Conservation (phyloP, 2,329 filamentous ascomycete species). For the Polytolypa hystricis region DNA sequence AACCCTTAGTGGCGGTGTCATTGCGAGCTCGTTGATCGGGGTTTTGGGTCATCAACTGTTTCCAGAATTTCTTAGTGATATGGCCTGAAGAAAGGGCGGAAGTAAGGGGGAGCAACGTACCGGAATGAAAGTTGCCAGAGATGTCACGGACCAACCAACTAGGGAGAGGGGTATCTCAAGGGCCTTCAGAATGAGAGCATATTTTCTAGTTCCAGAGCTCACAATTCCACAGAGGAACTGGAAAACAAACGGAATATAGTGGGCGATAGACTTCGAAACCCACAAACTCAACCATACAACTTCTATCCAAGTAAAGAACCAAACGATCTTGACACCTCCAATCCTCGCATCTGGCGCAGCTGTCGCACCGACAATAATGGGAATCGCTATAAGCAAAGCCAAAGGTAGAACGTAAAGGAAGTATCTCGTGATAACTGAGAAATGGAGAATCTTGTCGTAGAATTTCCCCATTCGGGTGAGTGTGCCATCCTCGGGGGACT, state of each 20-base stretch:
- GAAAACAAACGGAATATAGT: slow-evolving; percentile 49
- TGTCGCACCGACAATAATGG: slow-evolving; percentile 52
- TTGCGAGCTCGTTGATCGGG: slow-evolving; percentile 22
- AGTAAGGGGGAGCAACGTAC: slow-evolving; percentile 20
- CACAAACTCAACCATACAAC: slow-evolving; percentile 54
- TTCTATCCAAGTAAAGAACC: slow-evolving; percentile 56
- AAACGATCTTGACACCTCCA: slow-evolving; percentile 45
- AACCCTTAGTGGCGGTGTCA: slow-evolving; percentile 29
- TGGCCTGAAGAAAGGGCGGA: background rate
- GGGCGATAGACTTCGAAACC: slow-evolving; percentile 49
- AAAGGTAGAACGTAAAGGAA: slow-evolving; percentile 52
- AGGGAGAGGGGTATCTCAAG: slow-evolving; percentile 52
- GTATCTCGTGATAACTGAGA: slow-evolving; percentile 53
- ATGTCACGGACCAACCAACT: slow-evolving; percentile 49
- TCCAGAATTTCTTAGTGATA: slow-evolving; percentile 5
- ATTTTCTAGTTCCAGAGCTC: slow-evolving; percentile 54
- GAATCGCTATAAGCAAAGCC: slow-evolving; percentile 47
- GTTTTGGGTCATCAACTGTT: slow-evolving; percentile 34
- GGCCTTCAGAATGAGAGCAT: slow-evolving; percentile 46
- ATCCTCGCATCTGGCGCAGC: slow-evolving; percentile 38
- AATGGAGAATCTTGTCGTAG: slow-evolving; percentile 51
- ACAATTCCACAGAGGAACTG: slow-evolving; percentile 52
- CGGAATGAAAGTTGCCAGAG: slow-evolving; percentile 49
- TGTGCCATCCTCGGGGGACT: slow-evolving; percentile 41
- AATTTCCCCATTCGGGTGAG: slow-evolving; percentile 49